Conservation (phyloP, 1,284 basidiomycete species). For the Kalmanozyma brasiliensis region DNA sequence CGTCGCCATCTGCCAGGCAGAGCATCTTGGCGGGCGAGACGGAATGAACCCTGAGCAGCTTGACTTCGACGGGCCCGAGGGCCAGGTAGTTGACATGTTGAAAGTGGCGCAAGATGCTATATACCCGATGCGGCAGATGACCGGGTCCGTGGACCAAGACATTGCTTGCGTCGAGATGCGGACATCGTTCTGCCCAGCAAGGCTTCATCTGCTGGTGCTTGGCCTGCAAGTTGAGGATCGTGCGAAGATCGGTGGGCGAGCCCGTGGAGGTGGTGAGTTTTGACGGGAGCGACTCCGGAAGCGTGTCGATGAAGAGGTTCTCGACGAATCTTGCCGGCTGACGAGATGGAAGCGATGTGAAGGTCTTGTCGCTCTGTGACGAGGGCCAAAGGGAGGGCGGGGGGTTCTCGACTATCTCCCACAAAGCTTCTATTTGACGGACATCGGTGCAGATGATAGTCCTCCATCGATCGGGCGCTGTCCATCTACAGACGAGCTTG, state of each 20-base stretch:
- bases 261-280: too few relatives aligned
- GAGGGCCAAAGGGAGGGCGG: too few relatives aligned
- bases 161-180: background rate
- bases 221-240: background rate
- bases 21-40: slow-evolving; percentile 13
- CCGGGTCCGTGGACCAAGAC: background rate
- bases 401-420: background rate
- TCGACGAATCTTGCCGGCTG: slow-evolving; percentile 24
- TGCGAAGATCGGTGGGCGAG: too few relatives aligned
- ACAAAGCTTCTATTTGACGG: slow-evolving; percentile 13
- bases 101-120: slow-evolving; percentile 20
- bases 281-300: too few relatives aligned
- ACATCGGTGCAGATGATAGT: slow-evolving; percentile 27
- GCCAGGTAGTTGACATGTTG: slow-evolving; percentile 29
- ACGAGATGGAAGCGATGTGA: slow-evolving; percentile 15
- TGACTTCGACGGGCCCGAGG: slow-evolving; percentile 6
- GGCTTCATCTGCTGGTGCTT: background rate
- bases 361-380: background rate
- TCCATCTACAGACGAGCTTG: slow-evolving; percentile 41
- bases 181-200: background rate
- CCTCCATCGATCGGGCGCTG: slow-evolving; percentile 42
- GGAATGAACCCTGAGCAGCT: background rate
- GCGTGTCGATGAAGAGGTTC: slow-evolving; percentile 47
- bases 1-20: background rate
- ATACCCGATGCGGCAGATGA: background rate